Evolutionary conservation across 208 protist genomes (phyloP), one percentile per base, ranked within the genome.

Genomic region (Naegleria lovaniensis): DNA sequence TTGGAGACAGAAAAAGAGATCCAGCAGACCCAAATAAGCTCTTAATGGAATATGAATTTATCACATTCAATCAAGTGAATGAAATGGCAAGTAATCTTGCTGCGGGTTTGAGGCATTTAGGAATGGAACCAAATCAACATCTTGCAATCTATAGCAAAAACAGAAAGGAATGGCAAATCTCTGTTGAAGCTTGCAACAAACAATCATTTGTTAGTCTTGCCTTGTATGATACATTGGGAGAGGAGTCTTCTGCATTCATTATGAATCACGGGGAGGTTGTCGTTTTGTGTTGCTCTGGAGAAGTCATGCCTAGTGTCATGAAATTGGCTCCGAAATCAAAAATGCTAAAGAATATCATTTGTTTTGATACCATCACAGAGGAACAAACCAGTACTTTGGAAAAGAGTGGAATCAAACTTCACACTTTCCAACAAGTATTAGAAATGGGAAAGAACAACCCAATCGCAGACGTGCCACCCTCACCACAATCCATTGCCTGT

Each of bases 221-320:
- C 38, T 16, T 91, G 6, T 91, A 91, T 83, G 90, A 91, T 22
- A 91, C 90, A 33, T 25, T 91, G 0, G 90, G 90, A 38, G 36
- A 25, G 11, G 59, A 91, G 15, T 40, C 90, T 11, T 25, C 9
- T 19, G 2, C 6, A 13, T 91, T 43, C 55, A 91, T 91, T 19
- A 76, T 88, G 36, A 91, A 91, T 48, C 90, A 91, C 55, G 52
- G 36, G 48, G 59, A 91, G 48, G 25, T 91, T 84, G 25, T 33
- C 3, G 75, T 36, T 85, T 7, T 91, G 19, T 83, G 43, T 36
- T 48, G 11, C 5, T 38, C 15, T 52, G 40, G 33, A 55, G 48
- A 91, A 89, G 25, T 25, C 5, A 19, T 91, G 22, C 6, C 5
- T 33, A 25, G 3, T n/a, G 15, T 76, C 36, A 19, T 51, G 0